These are phyloP conservation scores for Kokia cookei DNA, from an alignment of 441 rosid species.

Conservation along the genomic window DNA sequence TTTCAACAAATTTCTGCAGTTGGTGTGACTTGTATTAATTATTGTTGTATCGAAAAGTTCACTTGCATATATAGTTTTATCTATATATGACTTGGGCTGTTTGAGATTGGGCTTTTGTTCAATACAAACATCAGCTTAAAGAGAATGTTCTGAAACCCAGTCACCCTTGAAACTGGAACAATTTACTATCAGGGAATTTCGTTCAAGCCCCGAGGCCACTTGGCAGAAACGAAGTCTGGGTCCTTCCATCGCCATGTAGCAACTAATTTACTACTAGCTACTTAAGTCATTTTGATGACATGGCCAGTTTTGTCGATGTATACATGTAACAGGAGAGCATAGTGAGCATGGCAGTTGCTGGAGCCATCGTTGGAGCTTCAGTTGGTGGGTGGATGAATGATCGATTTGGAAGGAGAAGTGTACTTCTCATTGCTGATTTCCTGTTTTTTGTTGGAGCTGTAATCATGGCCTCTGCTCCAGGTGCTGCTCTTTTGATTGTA, in stretches of 20 bases:
- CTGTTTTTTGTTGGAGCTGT: constrained; percentile 67
- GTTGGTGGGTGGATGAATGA: constrained; percentile 80
- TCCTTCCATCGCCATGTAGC: not conserved
- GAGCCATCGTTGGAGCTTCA: constrained; percentile 82
- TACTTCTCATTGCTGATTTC: constrained; percentile 63
- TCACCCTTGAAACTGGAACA: not conserved
- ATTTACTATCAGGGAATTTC: not conserved
- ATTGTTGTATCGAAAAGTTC: too few species aligned
- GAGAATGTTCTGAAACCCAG: too few species aligned
- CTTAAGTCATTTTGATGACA: not conserved
- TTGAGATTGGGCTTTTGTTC: too few species aligned
- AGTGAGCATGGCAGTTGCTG: constrained; percentile 86
- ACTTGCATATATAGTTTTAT: too few species aligned
- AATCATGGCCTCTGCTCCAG: constrained; percentile 66
- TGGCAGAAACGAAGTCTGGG: not conserved
- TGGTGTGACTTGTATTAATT: not conserved
- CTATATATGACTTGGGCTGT: too few species aligned
- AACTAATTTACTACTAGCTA: not conserved
- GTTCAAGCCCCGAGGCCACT: not conserved
- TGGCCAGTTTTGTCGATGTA: not conserved
- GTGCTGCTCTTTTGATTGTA: constrained; percentile 48
- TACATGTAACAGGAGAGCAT: constrained; percentile 54
- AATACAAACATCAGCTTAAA: too few species aligned
- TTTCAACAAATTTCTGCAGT: not conserved
- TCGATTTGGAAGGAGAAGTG: constrained; percentile 47